These are phyloP conservation scores for Apiotrichum akiyoshidainum DNA, from an alignment of 1,284 basidiomycete species.

Conservation along the genomic window DNA sequence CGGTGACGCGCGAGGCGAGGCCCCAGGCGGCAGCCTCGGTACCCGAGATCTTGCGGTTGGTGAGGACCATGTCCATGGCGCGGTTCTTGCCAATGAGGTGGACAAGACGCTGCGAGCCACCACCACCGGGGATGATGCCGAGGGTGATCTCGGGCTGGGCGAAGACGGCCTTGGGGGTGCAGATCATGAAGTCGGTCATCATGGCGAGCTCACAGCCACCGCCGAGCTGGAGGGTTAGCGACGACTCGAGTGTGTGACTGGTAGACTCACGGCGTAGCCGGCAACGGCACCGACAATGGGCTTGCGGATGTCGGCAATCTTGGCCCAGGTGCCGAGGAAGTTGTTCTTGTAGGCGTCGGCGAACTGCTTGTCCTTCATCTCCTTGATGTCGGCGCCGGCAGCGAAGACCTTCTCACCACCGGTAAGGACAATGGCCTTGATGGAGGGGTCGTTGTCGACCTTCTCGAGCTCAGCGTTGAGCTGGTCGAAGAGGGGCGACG, in stretches of 20 bases:
- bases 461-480: slow-evolving; percentile 71
- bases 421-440: slow-evolving; percentile 86
- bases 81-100: slow-evolving; percentile 86
- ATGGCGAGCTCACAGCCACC: slow-evolving; percentile 96
- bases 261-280: slow-evolving; percentile 76
- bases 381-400: slow-evolving; percentile 61
- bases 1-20: slow-evolving; percentile 76
- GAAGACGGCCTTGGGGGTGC: slow-evolving; percentile 87
- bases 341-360: slow-evolving; percentile 82
- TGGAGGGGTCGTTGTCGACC: slow-evolving; percentile 67
- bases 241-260: not conserved
- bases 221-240: slow-evolving; percentile 62
- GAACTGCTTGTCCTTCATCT: slow-evolving; percentile 70
- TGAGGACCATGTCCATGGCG: slow-evolving; percentile 92
- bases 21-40: slow-evolving; percentile 82
- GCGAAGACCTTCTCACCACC: slow-evolving; percentile 92
- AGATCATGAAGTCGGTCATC: slow-evolving; percentile 92
- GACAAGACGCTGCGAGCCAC: slow-evolving; percentile 64
- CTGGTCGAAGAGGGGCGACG: slow-evolving; percentile 70
- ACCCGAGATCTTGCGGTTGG: slow-evolving; percentile 76
- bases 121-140: slow-evolving; percentile 77
- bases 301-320: slow-evolving; percentile 73
- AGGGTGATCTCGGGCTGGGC: slow-evolving; percentile 98
- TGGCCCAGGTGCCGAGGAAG: slow-evolving; percentile 85
- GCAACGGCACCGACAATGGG: slow-evolving; percentile 94